Evolutionary conservation across 805 yeast species (phyloP), one percentile per base, ranked within the genome.

Genomic region (Danielia oregonensis): DNA sequence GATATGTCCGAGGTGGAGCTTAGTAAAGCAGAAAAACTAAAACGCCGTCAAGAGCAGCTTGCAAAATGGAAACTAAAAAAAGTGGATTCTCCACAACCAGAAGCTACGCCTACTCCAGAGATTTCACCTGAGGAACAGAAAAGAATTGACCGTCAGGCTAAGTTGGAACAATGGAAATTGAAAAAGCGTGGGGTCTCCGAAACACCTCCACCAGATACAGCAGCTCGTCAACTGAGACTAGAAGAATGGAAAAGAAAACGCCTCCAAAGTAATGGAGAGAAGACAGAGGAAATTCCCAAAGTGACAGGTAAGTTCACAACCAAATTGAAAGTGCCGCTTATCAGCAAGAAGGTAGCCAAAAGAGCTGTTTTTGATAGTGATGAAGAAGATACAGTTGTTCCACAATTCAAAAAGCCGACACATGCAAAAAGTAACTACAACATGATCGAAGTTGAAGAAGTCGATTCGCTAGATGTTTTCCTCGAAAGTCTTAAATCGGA

Each of bases 31-130:
- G 70, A 64, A 23, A 65, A 65, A 43, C 49, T 63, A 14, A 42
- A 54, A 26, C 51, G 47, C 35, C 65, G 86, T 34, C 72, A 72
- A 40, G 78, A 74, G 40, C 72, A 70, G 44, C 50, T 79, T 31
- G 76, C 75, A 5, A 71, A 70, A 29, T 82, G 86, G 86, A 78
- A 75, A 47, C 63, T 61, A 45, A 75, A 75, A 55, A 76, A 76
- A 50, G 66, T 65, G 25, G 61, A 61, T 33, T 52, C 52, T 24
- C 33, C 3, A 26, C 36, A 22, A 35, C 34, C 14, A 10, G 28
- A 21, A 12, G 23, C 37, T 8, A 4, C 21, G 19, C 9, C 14
- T 14, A 5, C 18, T 11, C 18, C 9, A 4, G 24, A 28, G 29
- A 18, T 12, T 2, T 26, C 36, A 14, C 19, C 29, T 7, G 37